A percentile compares a stretch with the other conserved stretches of the same genome.
Conservation (phyloP, 345 rosid species). For the Moricandia arvensis region DNA sequence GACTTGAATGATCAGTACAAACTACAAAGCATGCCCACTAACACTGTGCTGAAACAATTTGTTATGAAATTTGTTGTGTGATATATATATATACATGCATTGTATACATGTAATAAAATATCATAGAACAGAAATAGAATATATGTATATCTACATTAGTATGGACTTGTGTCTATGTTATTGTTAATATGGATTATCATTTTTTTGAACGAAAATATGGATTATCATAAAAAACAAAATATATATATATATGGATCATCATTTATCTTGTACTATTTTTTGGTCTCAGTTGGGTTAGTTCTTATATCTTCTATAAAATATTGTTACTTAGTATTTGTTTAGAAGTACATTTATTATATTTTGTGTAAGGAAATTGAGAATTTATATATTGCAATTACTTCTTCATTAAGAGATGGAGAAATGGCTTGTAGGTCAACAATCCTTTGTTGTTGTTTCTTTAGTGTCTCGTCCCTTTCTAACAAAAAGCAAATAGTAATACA, state of each 20-base stretch:
- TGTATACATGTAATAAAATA: neutral
- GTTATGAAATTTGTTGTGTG: neutral
- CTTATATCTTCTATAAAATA: too few species aligned
- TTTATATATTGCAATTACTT: conserved; percentile 20
- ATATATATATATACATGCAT: neutral
- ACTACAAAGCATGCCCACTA: neutral
- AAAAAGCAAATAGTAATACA: conserved; percentile 12
- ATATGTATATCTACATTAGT: neutral
- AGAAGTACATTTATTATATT: neutral
- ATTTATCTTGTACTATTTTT: neutral
- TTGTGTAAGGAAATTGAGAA: conserved; percentile 1
- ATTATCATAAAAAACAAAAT: too few species aligned
- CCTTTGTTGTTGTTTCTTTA: conserved; percentile 19
- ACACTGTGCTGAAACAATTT: neutral
- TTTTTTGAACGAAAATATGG: too few species aligned
- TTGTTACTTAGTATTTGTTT: neutral
- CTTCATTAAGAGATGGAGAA: conserved; percentile 37
- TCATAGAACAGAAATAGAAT: neutral
- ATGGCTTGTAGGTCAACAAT: conserved; percentile 30
- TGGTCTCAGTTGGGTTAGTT: neutral
- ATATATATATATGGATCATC: too few species aligned
- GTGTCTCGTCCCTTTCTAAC: conserved; percentile 29
- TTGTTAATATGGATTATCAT: neutral
- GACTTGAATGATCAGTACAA: conserved; percentile 16
- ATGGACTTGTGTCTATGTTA: neutral